A percentile compares a stretch with the other conserved stretches of the same genome.
Conservation (phyloP, 768 basidiomycete species). For the Termitomyces sp. region DNA sequence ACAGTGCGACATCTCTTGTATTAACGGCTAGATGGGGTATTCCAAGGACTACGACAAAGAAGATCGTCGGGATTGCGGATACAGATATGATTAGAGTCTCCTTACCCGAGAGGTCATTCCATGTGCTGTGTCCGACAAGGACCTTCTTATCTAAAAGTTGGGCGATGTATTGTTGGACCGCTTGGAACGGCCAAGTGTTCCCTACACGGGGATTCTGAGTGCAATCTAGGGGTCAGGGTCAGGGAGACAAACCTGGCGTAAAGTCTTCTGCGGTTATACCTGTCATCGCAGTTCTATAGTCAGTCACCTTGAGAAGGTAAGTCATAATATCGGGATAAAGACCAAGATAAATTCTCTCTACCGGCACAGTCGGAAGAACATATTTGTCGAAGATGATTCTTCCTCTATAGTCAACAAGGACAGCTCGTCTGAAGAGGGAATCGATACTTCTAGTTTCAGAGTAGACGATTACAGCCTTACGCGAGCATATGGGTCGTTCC, state of each 20-base stretch:
- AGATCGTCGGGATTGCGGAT: constrained; percentile 12
- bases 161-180: constrained; percentile 67
- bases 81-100: constrained; percentile 7
- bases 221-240: background rate
- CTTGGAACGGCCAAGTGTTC: constrained; percentile 52
- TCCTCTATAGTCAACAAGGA: constrained; percentile 60
- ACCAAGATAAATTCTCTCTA: constrained; percentile 18
- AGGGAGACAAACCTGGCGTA: constrained; percentile 32
- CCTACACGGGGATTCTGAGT: constrained; percentile 29
- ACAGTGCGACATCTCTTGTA: constrained; percentile 80
- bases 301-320: constrained; percentile 49
- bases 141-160: constrained; percentile 67
- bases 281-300: constrained; percentile 70
- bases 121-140: constrained; percentile 74
- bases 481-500: constrained; percentile 83
- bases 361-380: constrained; percentile 60
- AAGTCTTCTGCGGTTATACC: constrained; percentile 44
- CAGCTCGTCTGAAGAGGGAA: constrained; percentile 36
- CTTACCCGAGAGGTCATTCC: constrained; percentile 79
- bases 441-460: constrained; percentile 1
- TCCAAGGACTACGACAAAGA: constrained; percentile 57
- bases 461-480: constrained; percentile 40
- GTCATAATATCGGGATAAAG: background rate
- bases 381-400: constrained; percentile 57
- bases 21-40: constrained; percentile 76